Percentiles rank a stretch among this genome's conserved stretches.
Conservation (phyloP, 2,329 filamentous ascomycete genomes). For the Rhexocercosporidium sp. region DNA sequence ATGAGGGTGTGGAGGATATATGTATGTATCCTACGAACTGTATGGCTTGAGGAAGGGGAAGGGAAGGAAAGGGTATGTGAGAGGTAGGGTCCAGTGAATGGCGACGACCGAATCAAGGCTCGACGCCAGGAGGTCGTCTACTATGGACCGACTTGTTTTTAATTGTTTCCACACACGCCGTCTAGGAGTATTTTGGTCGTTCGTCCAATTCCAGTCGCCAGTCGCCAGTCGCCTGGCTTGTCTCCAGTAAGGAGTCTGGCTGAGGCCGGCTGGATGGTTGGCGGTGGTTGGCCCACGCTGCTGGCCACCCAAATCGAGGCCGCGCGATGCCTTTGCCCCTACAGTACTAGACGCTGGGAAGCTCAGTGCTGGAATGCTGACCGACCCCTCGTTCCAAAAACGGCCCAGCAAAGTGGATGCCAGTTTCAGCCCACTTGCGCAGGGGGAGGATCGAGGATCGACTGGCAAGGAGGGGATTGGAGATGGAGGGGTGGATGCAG, state of each 20-base stretch:
- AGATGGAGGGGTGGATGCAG: background rate
- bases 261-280: constrained; percentile 29
- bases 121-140: constrained; percentile 18
- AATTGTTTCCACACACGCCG: constrained; percentile 8
- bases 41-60: background rate
- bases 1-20: constrained; percentile 19
- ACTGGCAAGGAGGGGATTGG: too few relatives aligned
- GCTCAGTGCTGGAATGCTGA: constrained; percentile 20
- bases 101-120: constrained; percentile 1
- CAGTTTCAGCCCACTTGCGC: constrained; percentile 24
- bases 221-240: constrained; percentile 17
- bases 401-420: constrained; percentile 2
- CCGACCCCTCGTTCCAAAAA: constrained; percentile 18
- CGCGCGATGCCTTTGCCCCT: constrained; percentile 6
- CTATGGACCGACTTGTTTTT: constrained; percentile 4
- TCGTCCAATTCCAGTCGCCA: constrained; percentile 15
- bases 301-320: background rate
- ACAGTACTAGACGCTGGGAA: constrained; percentile 5
- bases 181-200: constrained; percentile 26
- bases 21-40: constrained; percentile 3
- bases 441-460: too few relatives aligned
- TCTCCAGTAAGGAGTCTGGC: constrained; percentile 32
- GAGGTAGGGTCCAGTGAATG: constrained; percentile 5
- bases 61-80: background rate
- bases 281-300: constrained; percentile 19